Evolutionary conservation across 2,329 filamentous ascomycete species (phyloP).

Genomic region (Calonectria pteridis): DNA sequence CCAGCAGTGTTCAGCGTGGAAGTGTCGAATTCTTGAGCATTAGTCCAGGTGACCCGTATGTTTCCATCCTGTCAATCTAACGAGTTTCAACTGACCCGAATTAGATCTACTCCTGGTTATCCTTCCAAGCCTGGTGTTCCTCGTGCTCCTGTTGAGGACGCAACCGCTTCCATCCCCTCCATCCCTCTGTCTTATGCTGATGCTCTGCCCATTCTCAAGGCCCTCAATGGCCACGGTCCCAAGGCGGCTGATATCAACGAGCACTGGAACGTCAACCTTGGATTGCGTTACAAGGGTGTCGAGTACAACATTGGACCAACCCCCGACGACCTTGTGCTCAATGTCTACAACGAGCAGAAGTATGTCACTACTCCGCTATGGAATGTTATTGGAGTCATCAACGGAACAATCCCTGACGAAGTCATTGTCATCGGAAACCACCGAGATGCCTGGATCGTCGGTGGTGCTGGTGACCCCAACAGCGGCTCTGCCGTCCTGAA

Average conservation of each 20-base stretch:
- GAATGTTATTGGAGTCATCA: constrained; percentile 94
- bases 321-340: constrained; percentile 77
- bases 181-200: constrained; percentile 91
- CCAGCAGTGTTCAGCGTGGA: constrained; percentile 90
- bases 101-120: constrained; percentile 87
- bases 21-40: constrained; percentile 85
- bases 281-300: constrained; percentile 83
- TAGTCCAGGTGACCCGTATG: constrained; percentile 75
- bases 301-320: constrained; percentile 89
- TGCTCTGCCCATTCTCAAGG: constrained; percentile 87
- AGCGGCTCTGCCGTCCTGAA: constrained; percentile 84
- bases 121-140: constrained; percentile 91
- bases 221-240: constrained; percentile 90
- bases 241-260: constrained; percentile 79
- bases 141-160: constrained; percentile 75
- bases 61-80: background rate
- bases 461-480: constrained; percentile 87
- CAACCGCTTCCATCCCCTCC: constrained; percentile 88
- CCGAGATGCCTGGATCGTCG: constrained; percentile 89
- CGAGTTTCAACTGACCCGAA: constrained; percentile 24
- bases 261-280: constrained; percentile 77
- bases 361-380: constrained; percentile 86
- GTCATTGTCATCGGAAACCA: constrained; percentile 94
- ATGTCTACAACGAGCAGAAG: constrained; percentile 83
- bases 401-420: constrained; percentile 86